Percentiles rank a stretch among this genome's conserved stretches.
Evolutionary conservation across 805 yeast genomes (phyloP).

Genomic region (Lachancea dasiensis): DNA sequence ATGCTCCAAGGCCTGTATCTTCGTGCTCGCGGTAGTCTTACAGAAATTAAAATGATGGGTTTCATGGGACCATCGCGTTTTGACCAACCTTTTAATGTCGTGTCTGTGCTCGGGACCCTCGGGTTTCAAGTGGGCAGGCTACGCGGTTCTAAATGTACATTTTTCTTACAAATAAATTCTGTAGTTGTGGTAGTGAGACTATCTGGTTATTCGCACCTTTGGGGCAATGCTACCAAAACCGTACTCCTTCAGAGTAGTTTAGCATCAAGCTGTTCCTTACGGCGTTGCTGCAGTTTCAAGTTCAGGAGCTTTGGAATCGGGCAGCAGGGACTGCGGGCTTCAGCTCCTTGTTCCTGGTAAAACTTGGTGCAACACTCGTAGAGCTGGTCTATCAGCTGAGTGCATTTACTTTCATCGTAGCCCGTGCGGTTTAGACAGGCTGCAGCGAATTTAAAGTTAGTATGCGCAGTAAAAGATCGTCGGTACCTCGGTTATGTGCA

Average conservation of each 20-base stretch:
- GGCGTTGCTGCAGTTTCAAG: constrained; percentile 61
- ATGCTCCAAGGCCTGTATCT: constrained; percentile 26
- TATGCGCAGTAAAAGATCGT: background rate
- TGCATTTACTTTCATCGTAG: constrained; percentile 72
- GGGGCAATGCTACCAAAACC: constrained; percentile 5
- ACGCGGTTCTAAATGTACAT: constrained; percentile 77
- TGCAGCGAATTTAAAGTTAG: constrained; percentile 11
- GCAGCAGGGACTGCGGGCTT: constrained; percentile 66
- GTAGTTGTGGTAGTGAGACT: too few species aligned
- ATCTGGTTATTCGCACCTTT: too few species aligned
- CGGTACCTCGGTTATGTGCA: constrained; percentile 18
- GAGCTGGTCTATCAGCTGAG: constrained; percentile 57
- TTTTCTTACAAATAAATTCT: too few species aligned
- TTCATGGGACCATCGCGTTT: constrained; percentile 42
- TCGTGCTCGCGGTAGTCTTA: constrained; percentile 96
- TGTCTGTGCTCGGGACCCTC: constrained; percentile 25
- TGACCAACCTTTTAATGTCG: constrained; percentile 48
- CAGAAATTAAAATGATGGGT: constrained; percentile 42
- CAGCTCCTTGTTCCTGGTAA: constrained; percentile 54
- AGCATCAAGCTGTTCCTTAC: constrained; percentile 51
- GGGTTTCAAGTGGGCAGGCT: constrained; percentile 35
- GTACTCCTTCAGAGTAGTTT: constrained; percentile 36
- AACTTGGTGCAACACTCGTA: constrained; percentile 70
- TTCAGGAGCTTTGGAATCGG: constrained; percentile 61
- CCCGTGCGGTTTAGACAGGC: constrained; percentile 59